Percentiles rank a stretch among this genome's conserved stretches.
Evolutionary conservation across 1,284 basidiomycete species (phyloP).

Genomic region (Trichosporon sp.): DNA sequence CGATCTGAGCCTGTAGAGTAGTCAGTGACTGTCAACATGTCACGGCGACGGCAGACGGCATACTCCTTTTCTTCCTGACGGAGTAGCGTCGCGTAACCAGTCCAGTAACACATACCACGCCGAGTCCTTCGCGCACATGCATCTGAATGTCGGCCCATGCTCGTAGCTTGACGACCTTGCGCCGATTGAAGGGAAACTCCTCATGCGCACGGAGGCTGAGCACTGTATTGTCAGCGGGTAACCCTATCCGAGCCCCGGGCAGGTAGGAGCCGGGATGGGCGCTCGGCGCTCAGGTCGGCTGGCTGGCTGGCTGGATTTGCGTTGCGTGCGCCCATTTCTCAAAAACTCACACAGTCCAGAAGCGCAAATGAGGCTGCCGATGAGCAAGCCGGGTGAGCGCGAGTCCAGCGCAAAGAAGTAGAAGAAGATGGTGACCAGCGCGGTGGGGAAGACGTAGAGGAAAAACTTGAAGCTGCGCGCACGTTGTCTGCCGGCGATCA

Average conservation of each 20-base stretch:
- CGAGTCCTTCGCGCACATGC: not conserved
- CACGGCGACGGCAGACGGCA: not conserved
- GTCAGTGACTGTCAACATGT: not conserved
- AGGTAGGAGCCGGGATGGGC: not conserved
- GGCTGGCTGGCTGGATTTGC: no score
- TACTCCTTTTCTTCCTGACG: not conserved
- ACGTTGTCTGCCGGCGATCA: not conserved
- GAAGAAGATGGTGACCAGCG: not conserved
- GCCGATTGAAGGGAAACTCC: not conserved
- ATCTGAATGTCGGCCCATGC: not conserved
- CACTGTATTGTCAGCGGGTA: not conserved
- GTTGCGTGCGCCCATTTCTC: no score
- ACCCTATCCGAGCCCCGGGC: not conserved
- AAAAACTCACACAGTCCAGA: not conserved
- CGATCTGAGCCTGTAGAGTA: not conserved
- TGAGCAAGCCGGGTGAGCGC: not conserved
- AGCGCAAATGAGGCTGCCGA: not conserved
- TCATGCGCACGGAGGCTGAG: not conserved
- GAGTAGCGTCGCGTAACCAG: not conserved
- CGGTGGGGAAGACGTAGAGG: not conserved
- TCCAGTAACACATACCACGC: not conserved
- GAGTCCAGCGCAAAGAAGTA: conserved; percentile 1
- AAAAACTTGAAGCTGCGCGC: conserved; percentile 1
- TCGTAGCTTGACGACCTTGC: not conserved
- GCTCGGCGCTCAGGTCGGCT: no score